Evolutionary conservation across 2,329 filamentous ascomycete species (phyloP), one percentile per base, ranked within the genome.

Genomic region (Fusarium subglutinans): DNA sequence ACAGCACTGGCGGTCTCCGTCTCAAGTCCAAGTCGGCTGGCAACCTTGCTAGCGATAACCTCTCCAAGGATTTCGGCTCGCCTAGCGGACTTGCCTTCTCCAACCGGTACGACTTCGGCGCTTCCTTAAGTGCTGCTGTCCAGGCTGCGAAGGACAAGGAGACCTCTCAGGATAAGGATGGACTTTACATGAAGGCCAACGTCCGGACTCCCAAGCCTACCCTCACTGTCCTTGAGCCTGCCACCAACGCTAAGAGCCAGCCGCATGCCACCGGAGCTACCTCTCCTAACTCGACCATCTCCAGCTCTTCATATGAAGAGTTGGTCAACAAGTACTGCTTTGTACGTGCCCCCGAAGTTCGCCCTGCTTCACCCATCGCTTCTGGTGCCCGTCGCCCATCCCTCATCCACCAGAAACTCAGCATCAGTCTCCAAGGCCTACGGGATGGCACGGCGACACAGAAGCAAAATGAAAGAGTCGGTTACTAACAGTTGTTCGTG

Each of bases 291-390:
- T 77, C 84, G 55, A 84, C 84, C 79, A 92, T 98, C 75, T 90
- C 95, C 69, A 97, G 95, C 74, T 91, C 94, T 69, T 95, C 96
- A 69, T 98, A 99, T 83, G 94, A 97, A 84, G 96, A 99, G 85
- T 90, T 99, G 75, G 93, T 99, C 83, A 95, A 97, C 87, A 98
- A 97, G 87, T 99, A 98, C 88, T 99, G 96, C 89, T 99, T 98
- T 90, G 96, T 98, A 96, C 91, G 96, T 97, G 89, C 89, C 81
- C 83, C 83, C 75, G 81, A 81, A 77, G 75, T 79, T 60, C 78
- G 65, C 76, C 78, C 79, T 79, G 74, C 77, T 74, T 76, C 58
- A 50, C 72, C 71, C 53, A 75, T 70, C 62, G 63, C 55, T 62
- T 66, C 59, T 63, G 63, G 63, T 59, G 66, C 67, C 56, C 67